Evolutionary conservation across 768 basidiomycete genomes (phyloP).

Genomic region (Pisolithus microcarpus): DNA sequence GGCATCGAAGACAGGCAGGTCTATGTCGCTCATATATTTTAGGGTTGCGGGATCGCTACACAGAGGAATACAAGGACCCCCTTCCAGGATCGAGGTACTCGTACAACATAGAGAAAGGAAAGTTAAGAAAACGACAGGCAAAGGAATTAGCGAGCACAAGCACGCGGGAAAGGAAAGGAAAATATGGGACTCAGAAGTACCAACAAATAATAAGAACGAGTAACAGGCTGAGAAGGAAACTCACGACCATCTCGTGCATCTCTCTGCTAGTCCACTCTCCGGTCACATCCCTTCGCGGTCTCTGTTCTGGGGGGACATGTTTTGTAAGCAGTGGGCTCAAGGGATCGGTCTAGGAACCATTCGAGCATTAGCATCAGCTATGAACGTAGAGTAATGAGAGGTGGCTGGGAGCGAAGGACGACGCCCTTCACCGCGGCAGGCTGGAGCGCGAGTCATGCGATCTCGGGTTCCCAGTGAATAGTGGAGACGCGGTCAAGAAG

Average conservation of each 20-base stretch:
- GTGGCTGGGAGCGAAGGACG: slow-evolving; percentile 2
- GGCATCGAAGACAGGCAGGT: not conserved
- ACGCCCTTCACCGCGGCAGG: slow-evolving; percentile 3
- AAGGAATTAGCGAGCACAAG: slow-evolving; percentile 15
- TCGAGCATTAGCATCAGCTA: slow-evolving; percentile 4
- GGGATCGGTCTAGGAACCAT: slow-evolving; percentile 62
- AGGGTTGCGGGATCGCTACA: slow-evolving; percentile 7
- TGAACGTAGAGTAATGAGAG: not conserved
- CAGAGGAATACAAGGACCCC: slow-evolving; percentile 15
- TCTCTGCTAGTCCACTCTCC: slow-evolving; percentile 71
- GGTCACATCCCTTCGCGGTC: slow-evolving; percentile 63
- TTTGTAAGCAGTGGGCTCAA: slow-evolving; percentile 75
- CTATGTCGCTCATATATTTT: slow-evolving; percentile 15
- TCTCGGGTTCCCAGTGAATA: slow-evolving; percentile 1
- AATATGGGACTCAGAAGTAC: not conserved
- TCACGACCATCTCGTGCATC: slow-evolving; percentile 76
- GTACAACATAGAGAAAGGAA: slow-evolving; percentile 17
- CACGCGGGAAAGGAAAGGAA: slow-evolving; percentile 6
- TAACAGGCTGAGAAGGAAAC: slow-evolving; percentile 22
- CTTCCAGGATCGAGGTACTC: slow-evolving; percentile 8
- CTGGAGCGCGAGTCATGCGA: slow-evolving; percentile 1
- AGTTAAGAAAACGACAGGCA: slow-evolving; percentile 4
- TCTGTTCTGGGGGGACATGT: slow-evolving; percentile 73
- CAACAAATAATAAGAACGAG: slow-evolving; percentile 6
- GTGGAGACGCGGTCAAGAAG: slow-evolving; percentile 3